A percentile compares a stretch with the other conserved stretches of the same genome.
These are phyloP conservation scores for Psilocybe azurescens DNA, from an alignment of 768 basidiomycete genomes.

Conservation along the genomic window DNA sequence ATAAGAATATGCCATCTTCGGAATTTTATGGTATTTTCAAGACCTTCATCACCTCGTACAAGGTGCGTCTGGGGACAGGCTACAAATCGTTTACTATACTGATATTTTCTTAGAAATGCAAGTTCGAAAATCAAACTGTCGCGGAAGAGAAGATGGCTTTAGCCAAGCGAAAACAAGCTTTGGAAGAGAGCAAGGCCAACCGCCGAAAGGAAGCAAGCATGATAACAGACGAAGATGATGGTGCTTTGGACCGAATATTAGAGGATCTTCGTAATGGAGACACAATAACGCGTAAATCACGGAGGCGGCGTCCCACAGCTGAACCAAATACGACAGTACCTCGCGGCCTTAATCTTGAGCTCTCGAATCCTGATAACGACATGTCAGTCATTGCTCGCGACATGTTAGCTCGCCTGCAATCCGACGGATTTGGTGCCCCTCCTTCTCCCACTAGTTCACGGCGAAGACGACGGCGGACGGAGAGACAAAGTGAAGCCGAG, in stretches of 20 bases:
- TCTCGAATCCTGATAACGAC: constrained; percentile 40
- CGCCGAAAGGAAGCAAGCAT: constrained; percentile 55
- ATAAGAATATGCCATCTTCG: constrained; percentile 80
- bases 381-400: constrained; percentile 69
- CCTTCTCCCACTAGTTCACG: constrained; percentile 56
- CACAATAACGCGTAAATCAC: constrained; percentile 58
- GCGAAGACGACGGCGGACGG: constrained; percentile 41
- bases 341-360: constrained; percentile 42
- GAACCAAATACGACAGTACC: constrained; percentile 36
- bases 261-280: constrained; percentile 76
- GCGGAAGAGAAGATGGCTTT: constrained; percentile 72
- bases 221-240: constrained; percentile 55
- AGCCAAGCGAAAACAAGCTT: constrained; percentile 72
- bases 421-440: constrained; percentile 66
- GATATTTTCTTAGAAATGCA: constrained; percentile 73
- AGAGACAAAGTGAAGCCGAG: constrained; percentile 28
- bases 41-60: constrained; percentile 94
- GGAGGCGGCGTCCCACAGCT: constrained; percentile 50
- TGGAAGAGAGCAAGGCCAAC: constrained; percentile 64
- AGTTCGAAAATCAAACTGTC: constrained; percentile 73
- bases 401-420: constrained; percentile 77
- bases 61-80: constrained; percentile 46
- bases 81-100: not conserved
- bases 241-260: constrained; percentile 72
- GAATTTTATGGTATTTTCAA: constrained; percentile 99